Percentiles rank a stretch among this genome's conserved stretches.
Evolutionary conservation across 129 eudicot genomes (phyloP).

Genomic region (Flaveria sonorensis): DNA sequence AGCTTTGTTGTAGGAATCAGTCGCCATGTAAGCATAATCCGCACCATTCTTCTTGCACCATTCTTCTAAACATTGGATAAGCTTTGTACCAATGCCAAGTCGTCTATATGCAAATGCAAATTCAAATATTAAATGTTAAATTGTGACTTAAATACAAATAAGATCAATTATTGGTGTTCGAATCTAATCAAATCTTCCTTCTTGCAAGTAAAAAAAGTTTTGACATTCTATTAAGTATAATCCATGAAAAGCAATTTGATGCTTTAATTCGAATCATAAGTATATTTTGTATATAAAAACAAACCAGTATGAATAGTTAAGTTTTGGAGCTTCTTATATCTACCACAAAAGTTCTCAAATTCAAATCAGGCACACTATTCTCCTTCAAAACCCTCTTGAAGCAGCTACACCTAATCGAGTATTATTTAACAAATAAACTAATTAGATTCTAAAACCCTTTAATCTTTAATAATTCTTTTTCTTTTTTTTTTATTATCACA

Average conservation of each 20-base stretch:
- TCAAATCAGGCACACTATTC: too few species aligned
- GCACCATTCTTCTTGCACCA: constrained; percentile 69
- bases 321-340: too few species aligned
- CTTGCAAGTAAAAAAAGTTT: neutral
- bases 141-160: neutral
- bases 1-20: constrained; percentile 56
- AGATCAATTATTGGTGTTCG: constrained; percentile 2
- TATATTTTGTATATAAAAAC: too few species aligned
- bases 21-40: constrained; percentile 67
- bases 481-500: too few species aligned
- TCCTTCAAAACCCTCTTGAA: too few species aligned
- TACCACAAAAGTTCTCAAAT: too few species aligned
- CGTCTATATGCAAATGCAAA: neutral
- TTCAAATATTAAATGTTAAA: neutral
- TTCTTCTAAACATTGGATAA: constrained; percentile 39
- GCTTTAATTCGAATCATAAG: neutral
- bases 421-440: neutral
- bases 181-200: constrained; percentile 1
- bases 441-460: neutral
- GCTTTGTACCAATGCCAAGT: constrained; percentile 7
- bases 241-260: neutral
- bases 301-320: too few species aligned
- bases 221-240: neutral
- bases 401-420: too few species aligned
- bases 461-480: neutral